Conservation (phyloP, 2,329 filamentous ascomycete genomes). For the Pseudogymnoascus sp. region DNA sequence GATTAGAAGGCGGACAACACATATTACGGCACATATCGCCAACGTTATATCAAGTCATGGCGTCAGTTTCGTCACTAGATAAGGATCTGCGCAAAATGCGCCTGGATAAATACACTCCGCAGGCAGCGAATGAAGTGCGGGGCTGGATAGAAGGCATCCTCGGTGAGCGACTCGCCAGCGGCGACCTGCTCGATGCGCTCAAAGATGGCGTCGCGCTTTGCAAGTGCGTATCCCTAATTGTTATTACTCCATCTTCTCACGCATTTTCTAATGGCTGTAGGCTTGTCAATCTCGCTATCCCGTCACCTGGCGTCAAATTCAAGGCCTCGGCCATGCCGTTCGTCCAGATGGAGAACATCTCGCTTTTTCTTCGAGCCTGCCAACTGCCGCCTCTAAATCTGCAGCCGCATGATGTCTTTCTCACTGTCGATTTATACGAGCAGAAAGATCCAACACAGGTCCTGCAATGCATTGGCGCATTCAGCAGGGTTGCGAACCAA, state of each 20-base stretch:
- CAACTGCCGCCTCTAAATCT: conserved; percentile 77
- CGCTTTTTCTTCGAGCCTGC: conserved; percentile 85
- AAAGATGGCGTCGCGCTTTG: conserved; percentile 90
- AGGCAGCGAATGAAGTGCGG: conserved; percentile 76
- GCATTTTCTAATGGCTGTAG: conserved; percentile 29
- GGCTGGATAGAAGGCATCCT: conserved; percentile 79
- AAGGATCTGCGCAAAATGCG: conserved; percentile 92
- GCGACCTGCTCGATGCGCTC: conserved; percentile 74
- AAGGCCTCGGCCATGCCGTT: conserved; percentile 92
- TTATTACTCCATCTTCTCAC: neutral
- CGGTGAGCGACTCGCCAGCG: conserved; percentile 60
- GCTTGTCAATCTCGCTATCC: conserved; percentile 71
- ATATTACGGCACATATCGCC: neutral
- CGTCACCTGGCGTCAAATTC: conserved; percentile 74
- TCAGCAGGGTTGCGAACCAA: conserved; percentile 76
- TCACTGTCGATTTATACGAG: conserved; percentile 95
- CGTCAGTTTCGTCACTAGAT: conserved; percentile 86
- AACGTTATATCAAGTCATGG: conserved; percentile 49
- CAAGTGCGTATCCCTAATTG: conserved; percentile 52
- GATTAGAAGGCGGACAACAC: neutral
- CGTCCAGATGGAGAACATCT: conserved; percentile 99
- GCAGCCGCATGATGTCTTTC: conserved; percentile 88
- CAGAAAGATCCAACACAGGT: conserved; percentile 94
- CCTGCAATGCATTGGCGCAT: conserved; percentile 81
- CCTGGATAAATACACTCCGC: conserved; percentile 84